A percentile compares a stretch with the other conserved stretches of the same genome.
These are phyloP conservation scores for Thermomucor indicae-seudaticae DNA, from an alignment of 371 early-diverging fungal species.

Conservation along the genomic window DNA sequence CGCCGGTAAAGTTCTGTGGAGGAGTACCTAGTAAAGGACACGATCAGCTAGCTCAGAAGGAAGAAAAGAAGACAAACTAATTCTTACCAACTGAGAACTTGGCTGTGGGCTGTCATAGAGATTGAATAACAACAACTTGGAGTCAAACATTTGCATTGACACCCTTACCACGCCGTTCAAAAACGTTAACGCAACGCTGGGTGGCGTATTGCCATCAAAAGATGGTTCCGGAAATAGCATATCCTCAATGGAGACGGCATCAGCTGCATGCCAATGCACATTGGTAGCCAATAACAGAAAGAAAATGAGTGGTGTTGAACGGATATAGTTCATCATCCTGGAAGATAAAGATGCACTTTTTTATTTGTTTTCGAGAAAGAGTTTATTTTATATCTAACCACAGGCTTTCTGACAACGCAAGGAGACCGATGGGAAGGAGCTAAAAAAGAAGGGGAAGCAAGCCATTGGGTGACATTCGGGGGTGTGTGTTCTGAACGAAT, in stretches of 20 bases:
- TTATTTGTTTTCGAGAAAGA: no score
- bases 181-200: conserved; percentile 6
- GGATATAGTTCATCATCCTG: no score
- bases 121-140: neutral
- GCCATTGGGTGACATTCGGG: no score
- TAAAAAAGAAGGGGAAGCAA: no score
- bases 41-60: neutral
- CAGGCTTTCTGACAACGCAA: no score
- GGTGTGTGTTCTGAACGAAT: no score
- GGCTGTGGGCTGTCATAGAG: conserved; percentile 3
- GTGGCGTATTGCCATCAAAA: neutral
- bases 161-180: conserved; percentile 12
- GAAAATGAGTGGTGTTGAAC: no score
- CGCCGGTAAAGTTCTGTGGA: conserved; percentile 18
- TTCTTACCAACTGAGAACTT: conserved; percentile 7
- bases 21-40: conserved; percentile 16
- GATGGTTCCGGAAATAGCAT: conserved; percentile 7
- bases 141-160: neutral
- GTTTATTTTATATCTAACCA: no score
- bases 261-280: neutral
- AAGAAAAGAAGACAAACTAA: neutral
- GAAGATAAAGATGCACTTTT: no score
- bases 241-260: conserved; percentile 8
- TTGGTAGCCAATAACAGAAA: no score
- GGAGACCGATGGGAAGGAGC: no score